Evolutionary conservation across 2,329 filamentous ascomycete genomes (phyloP), one percentile per base, ranked within the genome.

Genomic region (Fusarium coicis): DNA sequence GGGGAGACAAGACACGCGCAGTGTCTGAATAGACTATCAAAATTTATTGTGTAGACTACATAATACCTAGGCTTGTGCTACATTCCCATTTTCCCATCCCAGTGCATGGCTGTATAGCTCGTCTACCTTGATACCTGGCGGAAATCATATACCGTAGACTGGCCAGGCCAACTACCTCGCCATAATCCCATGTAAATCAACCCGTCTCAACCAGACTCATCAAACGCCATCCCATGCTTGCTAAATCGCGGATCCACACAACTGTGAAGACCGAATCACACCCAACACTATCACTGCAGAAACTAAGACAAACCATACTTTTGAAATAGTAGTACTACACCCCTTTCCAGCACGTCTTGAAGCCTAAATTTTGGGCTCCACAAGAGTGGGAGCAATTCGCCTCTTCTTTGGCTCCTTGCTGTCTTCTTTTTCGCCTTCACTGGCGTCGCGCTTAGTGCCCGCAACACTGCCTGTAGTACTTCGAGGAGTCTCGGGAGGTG

Each of bases 401-500:
- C 92, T 87, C 82, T 90, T 92, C 83, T 94, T 94, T 10, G 89
- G 85, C 76, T 89, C 85, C 21, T 85, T 85, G 23, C 80, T 82
- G 12, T 88, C 85, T 21, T 87, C 87, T 52, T 86, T 85, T 39
- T 89, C 89, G 30, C 84, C 84, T 66, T 89, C 88, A 30, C 84
- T 87, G 18, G 85, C 85, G 34, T 91, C 89, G 72, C 89, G 84
- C 80, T 91, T 92, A 21, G 83, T 81, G 36, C 87, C 87, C 6
- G 80, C 78, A 50, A 78, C 78, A 43, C 78, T 76, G 30, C 76
- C 76, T 23, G 77, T 74, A 3, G 78, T 72, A 49, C 79, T 81
- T 44, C 87, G 87, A 10, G 96, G 96, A 7, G 96, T 98, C 80
- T 97, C 93, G 2, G 96, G 96, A 5, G 96, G 96, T 12, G 96